Base-by-base conservation (phyloP, 1,284 basidiomycete genomes). In the Abortiporus biennis region DNA sequence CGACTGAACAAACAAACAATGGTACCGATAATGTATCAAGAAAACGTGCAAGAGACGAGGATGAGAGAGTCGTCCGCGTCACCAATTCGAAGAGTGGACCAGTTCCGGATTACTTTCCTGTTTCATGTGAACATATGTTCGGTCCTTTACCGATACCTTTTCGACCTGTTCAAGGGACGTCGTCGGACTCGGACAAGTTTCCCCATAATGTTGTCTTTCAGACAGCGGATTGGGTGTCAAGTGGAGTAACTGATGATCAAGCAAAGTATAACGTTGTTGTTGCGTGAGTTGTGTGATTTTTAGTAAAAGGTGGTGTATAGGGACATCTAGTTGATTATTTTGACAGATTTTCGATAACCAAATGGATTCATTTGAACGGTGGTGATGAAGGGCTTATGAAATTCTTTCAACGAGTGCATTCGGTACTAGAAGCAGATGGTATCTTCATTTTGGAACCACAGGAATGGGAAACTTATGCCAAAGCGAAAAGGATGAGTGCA, bases 321-420 rank as follows among this genome's bases (percentile, higher is more conserved):
- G n/a, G n/a, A n/a, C n/a, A n/a, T n/a, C 4, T 27, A 17, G 29
- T 12, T 20, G 15, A 25, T 30, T 19, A 42, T 29, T 15, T 27
- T 27, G 33, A 19, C 51, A 91, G 87, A 1, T 79, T 92, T 47
- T 92, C 88, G 0, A 64, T 92, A 34, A 77, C 86, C 0, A 92
- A 91, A 60, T 92, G 89, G 88, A 86, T 92, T 20, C 88, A 92
- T 58, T 65, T 92, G 2, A 81, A 90, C 49, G 66, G 67, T 6
- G 84, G 85, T 9, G 88, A 92, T 51, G 72, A 74, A 1, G 87
- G 78, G 0, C 49, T 92, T 9, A 51, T 59, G 35, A 46, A 48
- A 0, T 88, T 91, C 58, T 91, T 92, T 54, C 61, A 55, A 2
- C 74, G 78, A 16, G 74, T 80, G 0, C 66, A 78, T 47, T 54